Evolutionary conservation across 768 basidiomycete species (phyloP), one percentile per base, ranked within the genome.

Genomic region (Kondoa subrosea): DNA sequence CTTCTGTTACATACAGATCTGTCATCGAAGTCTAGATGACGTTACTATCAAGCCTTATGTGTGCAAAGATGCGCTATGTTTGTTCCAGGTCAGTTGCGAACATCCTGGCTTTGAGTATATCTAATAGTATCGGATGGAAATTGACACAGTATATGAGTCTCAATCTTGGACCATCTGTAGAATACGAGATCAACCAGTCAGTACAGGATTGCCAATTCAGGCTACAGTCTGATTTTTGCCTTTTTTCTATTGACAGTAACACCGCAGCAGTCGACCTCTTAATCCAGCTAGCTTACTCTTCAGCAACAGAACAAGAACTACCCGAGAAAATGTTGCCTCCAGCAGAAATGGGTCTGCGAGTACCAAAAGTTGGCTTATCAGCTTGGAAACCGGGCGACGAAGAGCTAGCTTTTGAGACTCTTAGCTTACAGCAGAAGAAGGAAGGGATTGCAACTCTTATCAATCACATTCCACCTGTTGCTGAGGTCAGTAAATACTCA

Each of bases 131-230:
- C n/a, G n/a, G n/a, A n/a, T n/a, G n/a, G n/a, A n/a, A n/a, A n/a
- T n/a, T n/a, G 27, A 25, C 2, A 58, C 30, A 34, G n/a, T 66
- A 31, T 25, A 29, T 61, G 1, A 12, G n/a, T 15, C 26, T 34
- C 16, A 27, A 1, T 34, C 34, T 34, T 25, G 4, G 33, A 34
- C 69, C 17, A 16, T 17, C 67, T 2, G 66, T 34, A 33, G 63
- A 87, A 85, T 86, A 87, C 71, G 86, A 88, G 74, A 85, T 88
- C 66, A 78, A 82, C 25, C 81, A 82, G n/a, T n/a, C n/a, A n/a
- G n/a, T n/a, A n/a, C n/a, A n/a, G n/a, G n/a, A n/a, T n/a, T n/a
- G n/a, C n/a, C n/a, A n/a, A n/a, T n/a, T n/a, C n/a, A n/a, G n/a
- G n/a, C n/a, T n/a, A n/a, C n/a, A n/a, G n/a, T n/a, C n/a, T n/a